Percentiles rank a stretch among this genome's conserved stretches.
Evolutionary conservation across 2,329 filamentous ascomycete species (phyloP).

Genomic region (Botryosphaeria dothidea): DNA sequence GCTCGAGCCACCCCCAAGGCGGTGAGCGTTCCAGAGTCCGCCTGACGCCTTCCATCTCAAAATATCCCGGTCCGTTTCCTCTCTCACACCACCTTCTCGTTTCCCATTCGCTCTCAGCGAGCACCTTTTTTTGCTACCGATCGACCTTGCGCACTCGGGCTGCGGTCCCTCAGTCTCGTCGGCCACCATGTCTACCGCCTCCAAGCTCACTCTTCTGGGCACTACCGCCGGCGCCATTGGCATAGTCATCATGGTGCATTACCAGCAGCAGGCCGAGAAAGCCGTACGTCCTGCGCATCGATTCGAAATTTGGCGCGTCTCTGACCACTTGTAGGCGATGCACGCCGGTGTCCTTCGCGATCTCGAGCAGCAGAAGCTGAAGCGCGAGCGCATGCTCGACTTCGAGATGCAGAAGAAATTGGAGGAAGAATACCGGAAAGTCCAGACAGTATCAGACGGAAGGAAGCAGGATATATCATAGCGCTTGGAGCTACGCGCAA

Average conservation of each 20-base stretch:
- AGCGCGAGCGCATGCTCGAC: constrained; percentile 86
- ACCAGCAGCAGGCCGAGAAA: constrained; percentile 81
- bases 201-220: constrained; percentile 78
- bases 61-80: not conserved
- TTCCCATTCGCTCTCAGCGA: not conserved
- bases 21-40: constrained; percentile 9
- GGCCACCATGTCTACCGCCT: constrained; percentile 76
- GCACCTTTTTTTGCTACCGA: not conserved
- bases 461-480: not conserved
- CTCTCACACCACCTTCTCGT: not conserved
- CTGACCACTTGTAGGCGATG: constrained; percentile 69
- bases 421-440: constrained; percentile 86
- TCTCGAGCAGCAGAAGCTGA: constrained; percentile 88
- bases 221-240: constrained; percentile 75
- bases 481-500: not conserved
- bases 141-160: not conserved
- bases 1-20: constrained; percentile 18
- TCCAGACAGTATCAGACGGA: constrained; percentile 69
- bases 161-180: not conserved
- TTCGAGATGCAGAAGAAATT: constrained; percentile 88
- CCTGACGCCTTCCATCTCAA: constrained; percentile 4
- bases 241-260: constrained; percentile 86
- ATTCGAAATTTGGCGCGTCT: not conserved
- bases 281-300: constrained; percentile 60
- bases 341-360: constrained; percentile 92